Evolutionary conservation across 768 basidiomycete species (phyloP).

Genomic region (Hygrocybe coccinea): DNA sequence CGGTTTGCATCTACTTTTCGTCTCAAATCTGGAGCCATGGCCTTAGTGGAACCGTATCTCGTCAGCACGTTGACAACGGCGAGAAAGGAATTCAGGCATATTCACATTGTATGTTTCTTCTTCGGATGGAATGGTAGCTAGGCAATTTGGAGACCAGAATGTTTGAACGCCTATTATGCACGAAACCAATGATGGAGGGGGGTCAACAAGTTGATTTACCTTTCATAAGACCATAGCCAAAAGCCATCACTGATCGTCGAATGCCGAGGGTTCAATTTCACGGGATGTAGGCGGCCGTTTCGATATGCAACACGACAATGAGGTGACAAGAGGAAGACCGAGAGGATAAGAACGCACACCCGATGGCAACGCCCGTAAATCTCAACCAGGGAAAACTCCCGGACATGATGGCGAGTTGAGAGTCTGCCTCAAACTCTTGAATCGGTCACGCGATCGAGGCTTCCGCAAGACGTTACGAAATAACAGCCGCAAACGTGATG

Average conservation of each 20-base stretch:
- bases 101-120: constrained; percentile 51
- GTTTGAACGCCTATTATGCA: constrained; percentile 1
- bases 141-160: constrained; percentile 9
- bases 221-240: constrained; percentile 58
- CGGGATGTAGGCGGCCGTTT: neutral
- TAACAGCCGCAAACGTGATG: neutral
- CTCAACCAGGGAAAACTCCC: constrained; percentile 54
- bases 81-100: constrained; percentile 8
- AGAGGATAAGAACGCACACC: constrained; percentile 38
- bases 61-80: neutral
- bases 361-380: constrained; percentile 42
- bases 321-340: constrained; percentile 1
- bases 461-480: neutral
- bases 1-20: constrained; percentile 59
- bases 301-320: constrained; percentile 2
- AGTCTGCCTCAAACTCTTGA: constrained; percentile 10
- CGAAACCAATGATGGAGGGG: neutral
- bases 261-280: neutral
- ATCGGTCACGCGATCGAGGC: no score
- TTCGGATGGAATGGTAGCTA: constrained; percentile 50
- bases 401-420: constrained; percentile 33
- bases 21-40: constrained; percentile 60
- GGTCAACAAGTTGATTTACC: constrained; percentile 29
- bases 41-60: constrained; percentile 31
- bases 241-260: constrained; percentile 42